A percentile compares a stretch with the other conserved stretches of the same genome.
Evolutionary conservation across 768 basidiomycete species (phyloP).

Genomic region (Cystofilobasidium ferigula): DNA sequence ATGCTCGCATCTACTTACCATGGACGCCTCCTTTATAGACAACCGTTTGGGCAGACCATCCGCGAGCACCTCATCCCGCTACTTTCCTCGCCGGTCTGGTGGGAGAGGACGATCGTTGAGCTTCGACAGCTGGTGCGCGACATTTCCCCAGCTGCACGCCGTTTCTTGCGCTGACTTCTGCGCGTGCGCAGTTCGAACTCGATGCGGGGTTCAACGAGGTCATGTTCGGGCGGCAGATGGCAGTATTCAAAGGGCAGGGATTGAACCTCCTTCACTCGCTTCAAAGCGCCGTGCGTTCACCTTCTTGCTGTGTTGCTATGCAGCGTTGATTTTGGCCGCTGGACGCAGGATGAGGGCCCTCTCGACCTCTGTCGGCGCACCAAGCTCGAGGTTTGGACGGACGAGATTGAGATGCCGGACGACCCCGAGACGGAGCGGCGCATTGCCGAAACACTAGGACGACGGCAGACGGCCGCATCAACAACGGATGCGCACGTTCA

Average conservation of each 20-base stretch:
- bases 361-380: constrained; percentile 74
- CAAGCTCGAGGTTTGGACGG: constrained; percentile 74
- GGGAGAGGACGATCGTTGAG: constrained; percentile 74
- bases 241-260: constrained; percentile 43
- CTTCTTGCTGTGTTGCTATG: too few species aligned
- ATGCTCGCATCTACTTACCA: constrained; percentile 42
- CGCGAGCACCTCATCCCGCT: constrained; percentile 70
- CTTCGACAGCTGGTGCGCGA: constrained; percentile 59
- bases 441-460: neutral
- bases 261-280: constrained; percentile 17
- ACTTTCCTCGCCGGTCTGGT: constrained; percentile 74
- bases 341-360: constrained; percentile 49
- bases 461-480: neutral
- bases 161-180: constrained; percentile 9
- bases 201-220: constrained; percentile 17
- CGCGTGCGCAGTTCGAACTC: constrained; percentile 9
- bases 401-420: constrained; percentile 63
- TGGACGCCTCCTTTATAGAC: constrained; percentile 62
- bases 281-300: constrained; percentile 12
- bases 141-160: too few species aligned
- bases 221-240: constrained; percentile 56
- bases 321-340: neutral
- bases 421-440: neutral
- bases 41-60: constrained; percentile 71
- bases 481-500: neutral